Conservation (phyloP, 805 yeast genomes). For the Candida pseudoglaebosa region DNA sequence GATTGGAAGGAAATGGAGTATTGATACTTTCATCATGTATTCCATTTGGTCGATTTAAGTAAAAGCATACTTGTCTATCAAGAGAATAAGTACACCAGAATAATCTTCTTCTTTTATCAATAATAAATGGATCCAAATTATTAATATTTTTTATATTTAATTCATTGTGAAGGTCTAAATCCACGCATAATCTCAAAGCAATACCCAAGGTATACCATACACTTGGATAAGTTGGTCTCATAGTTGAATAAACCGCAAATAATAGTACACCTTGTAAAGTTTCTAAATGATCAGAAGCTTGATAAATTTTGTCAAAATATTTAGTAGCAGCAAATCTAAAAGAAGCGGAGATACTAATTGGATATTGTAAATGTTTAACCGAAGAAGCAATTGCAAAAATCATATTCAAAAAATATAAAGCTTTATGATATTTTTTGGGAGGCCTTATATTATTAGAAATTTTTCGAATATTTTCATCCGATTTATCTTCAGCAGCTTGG, state of each 20-base stretch:
- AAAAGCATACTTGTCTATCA: conserved; percentile 83
- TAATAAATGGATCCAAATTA: conserved; percentile 48
- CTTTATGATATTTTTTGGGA: conserved; percentile 46
- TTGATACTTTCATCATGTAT: conserved; percentile 78
- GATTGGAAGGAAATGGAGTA: conserved; percentile 64
- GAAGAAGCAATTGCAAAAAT: conserved; percentile 80
- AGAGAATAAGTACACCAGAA: conserved; percentile 89
- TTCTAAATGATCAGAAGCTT: conserved; percentile 60
- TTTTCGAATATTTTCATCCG: conserved; percentile 23
- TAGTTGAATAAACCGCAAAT: conserved; percentile 66
- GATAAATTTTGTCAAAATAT: conserved; percentile 53
- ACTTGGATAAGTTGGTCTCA: conserved; percentile 89
- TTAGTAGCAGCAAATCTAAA: conserved; percentile 63
- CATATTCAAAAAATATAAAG: conserved; percentile 69
- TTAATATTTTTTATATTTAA: conserved; percentile 20
- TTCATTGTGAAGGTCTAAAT: conserved; percentile 80
- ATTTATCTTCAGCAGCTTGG: conserved; percentile 7
- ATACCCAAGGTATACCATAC: conserved; percentile 90
- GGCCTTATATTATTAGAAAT: conserved; percentile 37
- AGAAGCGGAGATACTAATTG: conserved; percentile 62
- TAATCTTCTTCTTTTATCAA: conserved; percentile 68
- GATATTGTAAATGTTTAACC: conserved; percentile 64
- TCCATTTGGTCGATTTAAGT: conserved; percentile 83
- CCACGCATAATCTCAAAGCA: conserved; percentile 75
- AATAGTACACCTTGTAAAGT: conserved; percentile 69